phyloP scores from a whole-genome alignment of 208 protist genomes.

The Wallacemonas collosoma region DNA sequence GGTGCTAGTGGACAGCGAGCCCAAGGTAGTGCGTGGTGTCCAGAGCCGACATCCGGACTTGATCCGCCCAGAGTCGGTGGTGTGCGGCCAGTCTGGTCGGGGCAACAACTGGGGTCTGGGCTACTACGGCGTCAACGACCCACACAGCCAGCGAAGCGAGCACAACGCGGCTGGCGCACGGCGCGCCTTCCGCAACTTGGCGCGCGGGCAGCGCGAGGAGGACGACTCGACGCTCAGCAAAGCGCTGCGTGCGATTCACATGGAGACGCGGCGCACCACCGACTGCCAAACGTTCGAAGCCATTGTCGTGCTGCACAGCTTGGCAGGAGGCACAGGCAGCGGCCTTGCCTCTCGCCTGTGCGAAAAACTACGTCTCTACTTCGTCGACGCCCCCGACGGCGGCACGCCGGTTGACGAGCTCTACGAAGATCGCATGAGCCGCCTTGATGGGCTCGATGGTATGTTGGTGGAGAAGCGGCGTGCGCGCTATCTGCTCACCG shows the following conservation, averaged over 20 bases:
- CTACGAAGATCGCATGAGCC: slow-evolving; percentile 54
- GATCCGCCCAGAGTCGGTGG: slow-evolving; percentile 68
- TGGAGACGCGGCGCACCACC: slow-evolving; percentile 67
- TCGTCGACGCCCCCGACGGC: slow-evolving; percentile 60
- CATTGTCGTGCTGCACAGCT: slow-evolving; percentile 82
- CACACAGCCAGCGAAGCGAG: slow-evolving; percentile 43
- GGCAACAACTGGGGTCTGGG: slow-evolving; percentile 90
- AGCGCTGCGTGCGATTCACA: slow-evolving; percentile 73
- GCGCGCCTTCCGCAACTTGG: slow-evolving; percentile 55
- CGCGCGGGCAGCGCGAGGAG: slow-evolving; percentile 60
- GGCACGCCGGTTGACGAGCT: slow-evolving; percentile 36
- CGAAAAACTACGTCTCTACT: slow-evolving; percentile 86
- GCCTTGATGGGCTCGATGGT: slow-evolving; percentile 69
- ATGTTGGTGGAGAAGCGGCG: slow-evolving; percentile 73
- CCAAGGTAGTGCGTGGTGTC: slow-evolving; percentile 82
- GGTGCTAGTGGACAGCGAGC: slow-evolving; percentile 85
- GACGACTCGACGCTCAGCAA: slow-evolving; percentile 57
- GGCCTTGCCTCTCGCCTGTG: slow-evolving; percentile 74
- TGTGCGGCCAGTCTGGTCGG: slow-evolving; percentile 78
- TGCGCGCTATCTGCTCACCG: slow-evolving; percentile 64
- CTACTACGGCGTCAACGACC: slow-evolving; percentile 71
- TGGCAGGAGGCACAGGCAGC: slow-evolving; percentile 85
- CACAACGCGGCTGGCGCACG: slow-evolving; percentile 33
- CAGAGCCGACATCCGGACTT: slow-evolving; percentile 49
- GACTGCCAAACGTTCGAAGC: slow-evolving; percentile 67